Conservation (phyloP, 1,284 basidiomycete species). For the Apiotrichum montevideense region DNA sequence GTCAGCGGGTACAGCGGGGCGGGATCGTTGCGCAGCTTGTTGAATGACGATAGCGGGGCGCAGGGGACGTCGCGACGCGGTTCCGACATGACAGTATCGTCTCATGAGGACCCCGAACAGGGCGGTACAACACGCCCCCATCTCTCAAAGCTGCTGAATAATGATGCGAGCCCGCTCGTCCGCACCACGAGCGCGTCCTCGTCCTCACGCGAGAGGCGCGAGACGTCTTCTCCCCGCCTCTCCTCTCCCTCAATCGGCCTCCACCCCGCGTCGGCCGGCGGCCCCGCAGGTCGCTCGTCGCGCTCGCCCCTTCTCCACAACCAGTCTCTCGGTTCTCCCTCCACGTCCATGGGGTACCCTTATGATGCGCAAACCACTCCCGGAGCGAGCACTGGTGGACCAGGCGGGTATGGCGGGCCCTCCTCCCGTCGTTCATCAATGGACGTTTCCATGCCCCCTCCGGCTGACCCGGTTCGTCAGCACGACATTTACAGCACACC, state of each 20-base stretch:
- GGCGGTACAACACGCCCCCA: conserved; percentile 3
- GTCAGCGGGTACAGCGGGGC: conserved; percentile 2
- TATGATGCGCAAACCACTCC: not conserved
- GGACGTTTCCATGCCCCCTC: conserved; percentile 28
- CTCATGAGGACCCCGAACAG: conserved; percentile 10
- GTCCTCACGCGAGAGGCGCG: not conserved
- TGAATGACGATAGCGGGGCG: conserved; percentile 12
- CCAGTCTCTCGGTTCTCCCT: not conserved
- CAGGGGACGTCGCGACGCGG: conserved; percentile 4
- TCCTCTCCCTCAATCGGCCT: conserved; percentile 9
- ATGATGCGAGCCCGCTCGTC: conserved; percentile 11
- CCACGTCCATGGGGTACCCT: not conserved
- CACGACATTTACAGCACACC: conserved; percentile 14
- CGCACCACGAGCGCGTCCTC: conserved; percentile 4
- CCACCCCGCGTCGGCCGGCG: conserved; percentile 3
- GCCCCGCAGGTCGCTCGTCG: not conserved
- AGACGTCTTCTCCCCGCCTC: conserved; percentile 3
- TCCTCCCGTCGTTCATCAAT: conserved; percentile 14
- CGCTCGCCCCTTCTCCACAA: conserved; percentile 2
- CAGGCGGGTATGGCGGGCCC: not conserved
- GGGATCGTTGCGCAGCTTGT: conserved; percentile 6
- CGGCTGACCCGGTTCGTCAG: conserved; percentile 21
- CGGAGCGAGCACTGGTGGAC: not conserved
- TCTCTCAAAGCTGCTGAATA: conserved; percentile 32
- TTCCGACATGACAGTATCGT: conserved; percentile 9